A percentile compares a stretch with the other conserved stretches of the same genome.
phyloP scores from a whole-genome alignment of 2,329 filamentous ascomycete genomes.

The Pseudocercospora eumusae region DNA sequence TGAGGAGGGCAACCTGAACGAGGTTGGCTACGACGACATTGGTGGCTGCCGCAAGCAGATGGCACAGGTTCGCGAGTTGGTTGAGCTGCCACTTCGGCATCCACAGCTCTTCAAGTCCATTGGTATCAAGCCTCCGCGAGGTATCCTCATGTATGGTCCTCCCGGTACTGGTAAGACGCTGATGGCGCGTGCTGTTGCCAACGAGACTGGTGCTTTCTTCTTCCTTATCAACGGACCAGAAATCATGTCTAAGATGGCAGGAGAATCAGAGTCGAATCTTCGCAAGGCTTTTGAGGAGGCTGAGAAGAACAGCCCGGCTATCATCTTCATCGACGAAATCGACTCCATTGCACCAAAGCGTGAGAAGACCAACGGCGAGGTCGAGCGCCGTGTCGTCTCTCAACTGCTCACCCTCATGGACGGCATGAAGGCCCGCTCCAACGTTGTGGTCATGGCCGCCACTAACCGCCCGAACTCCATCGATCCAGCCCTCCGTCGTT shows the following conservation, averaged over 20 bases:
- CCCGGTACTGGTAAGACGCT: conserved; percentile 99
- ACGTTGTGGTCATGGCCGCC: conserved; percentile 98
- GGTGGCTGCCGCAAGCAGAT: conserved; percentile 99
- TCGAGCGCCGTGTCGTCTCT: conserved; percentile 96
- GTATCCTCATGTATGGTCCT: conserved; percentile 90
- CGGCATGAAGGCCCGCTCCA: conserved; percentile 98
- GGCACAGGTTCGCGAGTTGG: conserved; percentile 98
- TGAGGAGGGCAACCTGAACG: conserved; percentile 98
- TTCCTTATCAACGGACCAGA: conserved; percentile 99
- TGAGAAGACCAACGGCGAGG: conserved; percentile 99
- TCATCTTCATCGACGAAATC: conserved; percentile 99
- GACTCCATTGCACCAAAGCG: conserved; percentile 99
- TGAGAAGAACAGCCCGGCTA: conserved; percentile 98
- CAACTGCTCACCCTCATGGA: conserved; percentile 98
- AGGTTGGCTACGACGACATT: conserved; percentile 98
- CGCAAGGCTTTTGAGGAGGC: conserved; percentile 99
- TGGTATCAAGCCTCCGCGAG: conserved; percentile 97
- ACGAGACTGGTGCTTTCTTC: conserved; percentile 98
- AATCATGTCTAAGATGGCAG: conserved; percentile 99
- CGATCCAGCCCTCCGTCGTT: conserved; percentile 93
- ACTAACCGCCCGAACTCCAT: conserved; percentile 99
- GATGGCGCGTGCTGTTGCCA: conserved; percentile 97
- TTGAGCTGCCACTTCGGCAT: conserved; percentile 93
- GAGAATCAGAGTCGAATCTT: conserved; percentile 97
- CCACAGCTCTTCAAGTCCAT: conserved; percentile 99